These are phyloP conservation scores for Gardenia jasminoides DNA, from an alignment of 257 asterid genomes.

Conservation along the genomic window DNA sequence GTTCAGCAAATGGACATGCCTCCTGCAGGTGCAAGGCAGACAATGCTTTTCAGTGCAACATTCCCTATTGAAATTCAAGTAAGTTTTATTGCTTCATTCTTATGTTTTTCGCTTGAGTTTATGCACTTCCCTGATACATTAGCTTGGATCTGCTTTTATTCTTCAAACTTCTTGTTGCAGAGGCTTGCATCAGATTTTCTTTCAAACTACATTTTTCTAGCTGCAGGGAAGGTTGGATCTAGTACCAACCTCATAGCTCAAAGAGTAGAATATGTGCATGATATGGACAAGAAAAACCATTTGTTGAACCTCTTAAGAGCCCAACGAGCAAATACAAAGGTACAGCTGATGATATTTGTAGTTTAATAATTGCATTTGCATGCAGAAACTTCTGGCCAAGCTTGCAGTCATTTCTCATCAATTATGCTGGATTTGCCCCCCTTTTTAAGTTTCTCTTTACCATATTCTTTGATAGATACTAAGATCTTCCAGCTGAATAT, in stretches of 20 bases:
- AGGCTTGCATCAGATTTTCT: slow-evolving; percentile 71
- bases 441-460: neutral
- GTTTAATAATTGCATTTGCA: neutral
- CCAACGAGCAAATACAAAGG: slow-evolving; percentile 44
- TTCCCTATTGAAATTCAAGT: slow-evolving; percentile 98
- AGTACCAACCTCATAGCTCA: slow-evolving; percentile 67
- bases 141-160: neutral
- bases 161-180: slow-evolving; percentile 30
- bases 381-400: neutral
- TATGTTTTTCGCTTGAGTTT: slow-evolving; percentile 16
- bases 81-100: neutral
- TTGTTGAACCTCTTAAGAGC: slow-evolving; percentile 45
- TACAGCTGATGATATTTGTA: slow-evolving; percentile 5
- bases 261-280: slow-evolving; percentile 57
- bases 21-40: slow-evolving; percentile 80
- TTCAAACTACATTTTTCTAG: slow-evolving; percentile 47
- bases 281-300: slow-evolving; percentile 42
- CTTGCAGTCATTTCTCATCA: neutral
- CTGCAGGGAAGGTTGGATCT: slow-evolving; percentile 80
- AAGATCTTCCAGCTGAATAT: neutral
- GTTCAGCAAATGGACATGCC: slow-evolving; percentile 99
- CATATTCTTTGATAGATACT: neutral
- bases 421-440: neutral
- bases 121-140: neutral
- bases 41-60: slow-evolving; percentile 95